phyloP scores from a whole-genome alignment of 2,329 filamentous ascomycete genomes.

The Cytospora paraplurivora region DNA sequence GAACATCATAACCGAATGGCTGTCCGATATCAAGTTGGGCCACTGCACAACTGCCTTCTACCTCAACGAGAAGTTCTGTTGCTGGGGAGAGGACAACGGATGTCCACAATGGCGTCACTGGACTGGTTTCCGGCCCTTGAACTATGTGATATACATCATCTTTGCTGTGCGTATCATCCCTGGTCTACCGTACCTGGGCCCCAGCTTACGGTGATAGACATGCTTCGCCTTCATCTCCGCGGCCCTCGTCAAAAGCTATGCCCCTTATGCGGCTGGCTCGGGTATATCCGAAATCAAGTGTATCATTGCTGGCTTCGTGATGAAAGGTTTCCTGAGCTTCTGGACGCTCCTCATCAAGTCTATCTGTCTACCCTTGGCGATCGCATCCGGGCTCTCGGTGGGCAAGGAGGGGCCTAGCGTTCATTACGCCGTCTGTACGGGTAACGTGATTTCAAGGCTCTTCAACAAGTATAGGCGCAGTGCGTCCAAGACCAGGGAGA shows the following conservation, averaged over 20 bases:
- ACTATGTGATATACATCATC: slow-evolving; percentile 85
- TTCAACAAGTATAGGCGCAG: slow-evolving; percentile 92
- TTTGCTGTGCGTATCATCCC: slow-evolving; percentile 65
- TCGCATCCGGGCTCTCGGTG: slow-evolving; percentile 90
- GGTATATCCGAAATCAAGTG: slow-evolving; percentile 99
- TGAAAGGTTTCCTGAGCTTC: slow-evolving; percentile 95
- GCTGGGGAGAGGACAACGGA: slow-evolving; percentile 90
- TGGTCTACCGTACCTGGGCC: neutral
- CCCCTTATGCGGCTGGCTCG: slow-evolving; percentile 93
- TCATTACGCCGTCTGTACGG: slow-evolving; percentile 97
- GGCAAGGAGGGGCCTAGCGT: slow-evolving; percentile 98
- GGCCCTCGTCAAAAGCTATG: slow-evolving; percentile 83
- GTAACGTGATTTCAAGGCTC: slow-evolving; percentile 90
- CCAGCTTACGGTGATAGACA: slow-evolving; percentile 49
- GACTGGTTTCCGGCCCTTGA: slow-evolving; percentile 75
- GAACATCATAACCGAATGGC: slow-evolving; percentile 96
- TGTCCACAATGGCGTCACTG: slow-evolving; percentile 89
- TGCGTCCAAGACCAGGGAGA: slow-evolving; percentile 92
- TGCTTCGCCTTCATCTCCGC: slow-evolving; percentile 82
- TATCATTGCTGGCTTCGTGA: slow-evolving; percentile 97
- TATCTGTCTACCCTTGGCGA: slow-evolving; percentile 84
- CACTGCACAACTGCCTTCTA: slow-evolving; percentile 96
- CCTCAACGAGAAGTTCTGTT: slow-evolving; percentile 96
- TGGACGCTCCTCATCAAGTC: slow-evolving; percentile 96
- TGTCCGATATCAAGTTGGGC: slow-evolving; percentile 94